Conservation (phyloP, 2,329 filamentous ascomycete species). For the Alternaria metachromatica region DNA sequence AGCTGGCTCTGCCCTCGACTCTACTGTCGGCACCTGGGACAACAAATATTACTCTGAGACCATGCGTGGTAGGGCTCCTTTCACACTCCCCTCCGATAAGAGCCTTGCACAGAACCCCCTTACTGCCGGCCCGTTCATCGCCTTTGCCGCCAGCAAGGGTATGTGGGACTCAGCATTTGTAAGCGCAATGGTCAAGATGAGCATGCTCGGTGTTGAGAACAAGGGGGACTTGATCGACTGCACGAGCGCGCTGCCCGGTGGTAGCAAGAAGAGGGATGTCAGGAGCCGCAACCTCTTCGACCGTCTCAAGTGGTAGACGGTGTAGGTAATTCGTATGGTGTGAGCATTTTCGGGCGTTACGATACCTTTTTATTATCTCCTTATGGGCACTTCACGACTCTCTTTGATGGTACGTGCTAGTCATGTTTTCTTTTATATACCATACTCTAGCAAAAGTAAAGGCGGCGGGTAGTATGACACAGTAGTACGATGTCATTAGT, state of each 20-base stretch:
- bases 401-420: not conserved
- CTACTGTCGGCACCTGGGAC: conserved; percentile 48
- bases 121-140: conserved; percentile 26
- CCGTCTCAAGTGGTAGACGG: conserved; percentile 26
- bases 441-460: not conserved
- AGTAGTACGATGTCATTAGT: not conserved
- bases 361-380: not conserved
- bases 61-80: conserved; percentile 34
- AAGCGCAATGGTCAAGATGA: conserved; percentile 46
- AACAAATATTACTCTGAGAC: conserved; percentile 47
- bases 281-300: conserved; percentile 37
- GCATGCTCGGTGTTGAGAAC: conserved; percentile 40
- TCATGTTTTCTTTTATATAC: not conserved
- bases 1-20: conserved; percentile 39
- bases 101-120: conserved; percentile 33
- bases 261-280: conserved; percentile 41
- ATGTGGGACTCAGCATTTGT: conserved; percentile 44
- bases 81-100: conserved; percentile 37
- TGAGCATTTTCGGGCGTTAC: not conserved
- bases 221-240: conserved; percentile 38
- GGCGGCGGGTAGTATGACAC: not conserved
- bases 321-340: not conserved
- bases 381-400: not conserved
- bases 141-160: conserved; percentile 34
- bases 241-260: conserved; percentile 40